Evolutionary conservation across 169 alveolate genomes (phyloP), one percentile per base, ranked within the genome.

Genomic region (Cryptosporidium muris): DNA sequence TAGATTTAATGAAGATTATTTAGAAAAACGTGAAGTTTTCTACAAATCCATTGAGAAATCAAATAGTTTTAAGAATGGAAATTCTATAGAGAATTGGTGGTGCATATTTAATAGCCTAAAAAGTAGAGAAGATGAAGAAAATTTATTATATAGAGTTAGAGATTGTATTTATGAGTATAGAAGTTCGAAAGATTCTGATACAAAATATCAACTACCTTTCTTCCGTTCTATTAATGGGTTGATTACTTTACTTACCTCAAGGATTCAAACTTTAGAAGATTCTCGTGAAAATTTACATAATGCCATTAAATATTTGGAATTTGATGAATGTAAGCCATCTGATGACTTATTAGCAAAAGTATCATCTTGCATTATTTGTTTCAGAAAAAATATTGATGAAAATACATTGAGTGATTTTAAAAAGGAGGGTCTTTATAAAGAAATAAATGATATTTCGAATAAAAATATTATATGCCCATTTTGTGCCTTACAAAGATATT

Each of bases 11-110:
- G 25, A 43, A 3, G 74, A 74, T 3, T 74, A 45, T 54, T 6
- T 7, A 16, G 85, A 58, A 42, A 74, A 62, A 25, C 63, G 34
- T n/a, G 85, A 74, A 7, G 7, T 51, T 42, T 60, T 48, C 34
- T 4, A 14, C 3, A 74, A 60, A 36, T 45, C 51, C 9, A 74
- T 47, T 58, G 85, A 74, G 14, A 74, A 74, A 42, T 42, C 74
- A 11, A 49, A 60, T 5, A 60, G 11, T 38, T 34, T n/a, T 45
- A 48, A 45, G 38, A 58, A 25, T 48, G 47, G 38, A 60, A 1
- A 5, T 42, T 25, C 51, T 47, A 58, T 42, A 14, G 63, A 60
- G 16, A 58, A 74, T 42, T 74, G 85, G 85, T 74, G 85, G 85
- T 43, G 60, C 12, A 42, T 34, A 74, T 42, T 74, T 8, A 60